These are phyloP conservation scores for Orbilia javanica DNA, from an alignment of 2,329 filamentous ascomycete genomes.

Conservation along the genomic window DNA sequence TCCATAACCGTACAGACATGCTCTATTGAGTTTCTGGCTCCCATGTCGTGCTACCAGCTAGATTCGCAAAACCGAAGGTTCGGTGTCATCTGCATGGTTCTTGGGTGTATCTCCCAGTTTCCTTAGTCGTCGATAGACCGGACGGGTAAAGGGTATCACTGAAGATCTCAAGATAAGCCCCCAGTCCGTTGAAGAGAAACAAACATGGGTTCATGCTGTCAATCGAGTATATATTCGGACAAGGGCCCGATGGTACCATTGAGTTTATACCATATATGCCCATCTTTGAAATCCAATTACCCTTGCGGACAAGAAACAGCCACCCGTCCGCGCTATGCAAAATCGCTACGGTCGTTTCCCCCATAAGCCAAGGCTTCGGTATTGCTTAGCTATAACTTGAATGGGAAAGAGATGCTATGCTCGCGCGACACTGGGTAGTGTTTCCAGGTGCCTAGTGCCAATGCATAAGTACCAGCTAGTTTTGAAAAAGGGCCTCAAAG, in stretches of 20 bases:
- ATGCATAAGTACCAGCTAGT: slow-evolving; percentile 26
- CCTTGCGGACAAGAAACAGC: slow-evolving; percentile 1
- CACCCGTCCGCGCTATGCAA: slow-evolving; percentile 12
- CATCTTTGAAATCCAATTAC: background rate
- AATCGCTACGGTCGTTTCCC: background rate
- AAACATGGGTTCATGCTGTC: slow-evolving; percentile 28
- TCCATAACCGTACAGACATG: background rate
- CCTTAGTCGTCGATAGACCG: slow-evolving; percentile 49
- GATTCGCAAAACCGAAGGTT: slow-evolving; percentile 35
- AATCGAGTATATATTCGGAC: slow-evolving; percentile 1
- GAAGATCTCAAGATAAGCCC: slow-evolving; percentile 30
- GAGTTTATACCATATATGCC: background rate
- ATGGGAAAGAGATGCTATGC: slow-evolving; percentile 31
- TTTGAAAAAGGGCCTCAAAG: slow-evolving; percentile 10
- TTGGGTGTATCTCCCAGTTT: slow-evolving; percentile 43
- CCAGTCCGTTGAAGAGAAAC: slow-evolving; percentile 8
- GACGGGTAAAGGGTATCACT: slow-evolving; percentile 8
- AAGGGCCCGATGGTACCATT: slow-evolving; percentile 16
- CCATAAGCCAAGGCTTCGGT: slow-evolving; percentile 49
- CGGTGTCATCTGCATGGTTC: slow-evolving; percentile 35
- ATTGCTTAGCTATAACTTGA: slow-evolving; percentile 57
- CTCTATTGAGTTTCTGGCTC: slow-evolving; percentile 2
- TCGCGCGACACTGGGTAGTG: slow-evolving; percentile 23
- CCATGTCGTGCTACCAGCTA: slow-evolving; percentile 16
- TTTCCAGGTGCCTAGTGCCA: slow-evolving; percentile 57